Evolutionary conservation across 2,329 filamentous ascomycete species (phyloP), one percentile per base, ranked within the genome.

Genomic region (Annulohypoxylon truncatum): DNA sequence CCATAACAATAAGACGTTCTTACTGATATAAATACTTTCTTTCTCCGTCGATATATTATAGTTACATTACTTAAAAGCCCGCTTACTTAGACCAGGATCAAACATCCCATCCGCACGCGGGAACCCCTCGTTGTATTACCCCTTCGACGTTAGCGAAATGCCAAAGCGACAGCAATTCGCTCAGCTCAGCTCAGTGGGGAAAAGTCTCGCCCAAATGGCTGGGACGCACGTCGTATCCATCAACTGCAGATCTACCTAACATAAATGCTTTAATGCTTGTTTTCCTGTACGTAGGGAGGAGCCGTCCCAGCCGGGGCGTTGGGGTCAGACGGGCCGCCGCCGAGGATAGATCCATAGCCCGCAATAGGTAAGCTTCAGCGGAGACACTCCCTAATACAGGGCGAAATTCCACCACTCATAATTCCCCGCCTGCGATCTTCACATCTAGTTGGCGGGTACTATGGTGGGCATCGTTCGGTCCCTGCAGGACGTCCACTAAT

Each of bases 351-450:
- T 52, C 22, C 2, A 26, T 60, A 57, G 58, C 63, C 58, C 53
- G 18, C 8, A 35, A 9, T 31, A 47, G 29, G 38, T 42, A 42
- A 42, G 38, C 38, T 18, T 50, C 31, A 35, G 51, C 59, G 63
- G 58, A 61, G 63, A 55, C 50, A 35, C 31, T 51, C 48, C 44
- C 46, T 44, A 46, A 40, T 26, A 42, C 15, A 42, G 38, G 31
- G 10, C 31, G 53, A 58, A 66, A 53, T 66, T 66, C 63, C 63
- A 61, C 63, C 63, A 61, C 52, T 66, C 13, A 59, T 29, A 62
- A 58, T 62, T 58, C 50, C 28, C 63, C 58, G 18, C 20, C 46
- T 3, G 10, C 29, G 18, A 48, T 28, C 57, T 35, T 31, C 61
- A 46, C 35, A 44, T 51, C 33, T 35, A 26, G 35, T 31, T 50